phyloP scores from a whole-genome alignment of 805 yeast species.

The Wickerhamiella qilinensis region DNA sequence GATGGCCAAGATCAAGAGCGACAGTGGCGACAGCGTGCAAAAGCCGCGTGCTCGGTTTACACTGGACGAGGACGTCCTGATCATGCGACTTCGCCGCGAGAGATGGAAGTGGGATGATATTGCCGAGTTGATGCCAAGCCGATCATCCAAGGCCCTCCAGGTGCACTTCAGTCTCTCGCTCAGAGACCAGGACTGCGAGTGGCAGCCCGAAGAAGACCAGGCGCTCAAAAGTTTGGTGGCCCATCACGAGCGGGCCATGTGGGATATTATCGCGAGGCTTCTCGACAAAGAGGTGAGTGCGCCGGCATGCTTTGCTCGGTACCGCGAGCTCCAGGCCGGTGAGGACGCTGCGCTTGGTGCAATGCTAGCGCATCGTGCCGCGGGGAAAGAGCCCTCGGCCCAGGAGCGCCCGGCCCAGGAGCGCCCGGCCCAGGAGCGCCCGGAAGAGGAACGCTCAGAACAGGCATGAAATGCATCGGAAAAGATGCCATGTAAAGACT shows the following conservation, averaged over 20 bases:
- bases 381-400: no score
- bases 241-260: conserved; percentile 8
- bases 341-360: no score
- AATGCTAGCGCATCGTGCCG: no score
- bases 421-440: no score
- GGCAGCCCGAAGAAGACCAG: conserved; percentile 4
- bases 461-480: no score
- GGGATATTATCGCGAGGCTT: conserved; percentile 6
- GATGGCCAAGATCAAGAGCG: no score
- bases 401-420: no score
- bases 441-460: no score
- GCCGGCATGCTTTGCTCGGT: conserved; percentile 1
- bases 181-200: conserved; percentile 5
- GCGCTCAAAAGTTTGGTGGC: conserved; percentile 3
- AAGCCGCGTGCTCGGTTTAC: conserved; percentile 17
- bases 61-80: conserved; percentile 16
- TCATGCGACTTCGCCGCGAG: conserved; percentile 42
- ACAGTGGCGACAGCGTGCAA: no score
- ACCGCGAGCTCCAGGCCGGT: not conserved
- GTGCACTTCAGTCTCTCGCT: conserved; percentile 26
- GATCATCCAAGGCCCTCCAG: conserved; percentile 76
- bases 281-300: not conserved
- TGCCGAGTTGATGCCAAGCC: conserved; percentile 50
- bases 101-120: conserved; percentile 74
- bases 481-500: no score